Evolutionary conservation across 2,329 filamentous ascomycete genomes (phyloP).

Genomic region (Pyricularia sp.): DNA sequence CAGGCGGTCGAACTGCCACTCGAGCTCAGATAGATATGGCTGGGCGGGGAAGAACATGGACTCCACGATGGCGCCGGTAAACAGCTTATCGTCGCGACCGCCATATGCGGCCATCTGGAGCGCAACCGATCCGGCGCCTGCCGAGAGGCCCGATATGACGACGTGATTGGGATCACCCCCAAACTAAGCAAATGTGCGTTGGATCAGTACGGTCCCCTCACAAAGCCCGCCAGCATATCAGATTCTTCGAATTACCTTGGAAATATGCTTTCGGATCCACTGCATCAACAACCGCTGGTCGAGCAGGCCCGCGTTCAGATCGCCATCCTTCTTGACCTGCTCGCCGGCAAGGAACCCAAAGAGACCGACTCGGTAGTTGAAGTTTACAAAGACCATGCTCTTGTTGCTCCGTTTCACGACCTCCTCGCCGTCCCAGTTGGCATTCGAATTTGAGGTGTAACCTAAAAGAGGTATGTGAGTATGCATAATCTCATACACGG

Average conservation of each 20-base stretch:
- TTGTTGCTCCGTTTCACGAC: slow-evolving; percentile 27
- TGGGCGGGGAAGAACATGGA: slow-evolving; percentile 41
- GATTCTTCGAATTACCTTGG: background rate
- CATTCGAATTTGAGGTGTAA: slow-evolving; percentile 34
- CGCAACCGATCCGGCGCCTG: slow-evolving; percentile 9
- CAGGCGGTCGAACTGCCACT: slow-evolving; percentile 11
- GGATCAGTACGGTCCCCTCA: background rate
- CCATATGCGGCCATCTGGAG: slow-evolving; percentile 26
- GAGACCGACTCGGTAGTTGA: slow-evolving; percentile 52
- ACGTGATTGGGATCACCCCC: slow-evolving; percentile 14
- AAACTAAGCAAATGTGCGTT: background rate
- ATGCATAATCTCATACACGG: background rate
- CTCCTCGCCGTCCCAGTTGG: slow-evolving; percentile 37
- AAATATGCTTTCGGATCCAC: slow-evolving; percentile 54
- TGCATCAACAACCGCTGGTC: slow-evolving; percentile 51
- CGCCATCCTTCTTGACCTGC: slow-evolving; percentile 41
- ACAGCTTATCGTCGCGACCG: slow-evolving; percentile 33
- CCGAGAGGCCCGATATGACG: slow-evolving; percentile 9
- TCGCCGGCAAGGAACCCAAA: slow-evolving; percentile 54
- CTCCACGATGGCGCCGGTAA: slow-evolving; percentile 35
- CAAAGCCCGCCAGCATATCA: background rate
- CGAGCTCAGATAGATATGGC: slow-evolving; percentile 28
- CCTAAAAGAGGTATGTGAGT: slow-evolving; percentile 15
- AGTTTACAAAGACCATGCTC: slow-evolving; percentile 44
- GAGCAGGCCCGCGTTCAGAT: slow-evolving; percentile 52